A percentile compares a stretch with the other conserved stretches of the same genome.
Conservation (phyloP, 306 rosid species). For the Glycine tomentella region DNA sequence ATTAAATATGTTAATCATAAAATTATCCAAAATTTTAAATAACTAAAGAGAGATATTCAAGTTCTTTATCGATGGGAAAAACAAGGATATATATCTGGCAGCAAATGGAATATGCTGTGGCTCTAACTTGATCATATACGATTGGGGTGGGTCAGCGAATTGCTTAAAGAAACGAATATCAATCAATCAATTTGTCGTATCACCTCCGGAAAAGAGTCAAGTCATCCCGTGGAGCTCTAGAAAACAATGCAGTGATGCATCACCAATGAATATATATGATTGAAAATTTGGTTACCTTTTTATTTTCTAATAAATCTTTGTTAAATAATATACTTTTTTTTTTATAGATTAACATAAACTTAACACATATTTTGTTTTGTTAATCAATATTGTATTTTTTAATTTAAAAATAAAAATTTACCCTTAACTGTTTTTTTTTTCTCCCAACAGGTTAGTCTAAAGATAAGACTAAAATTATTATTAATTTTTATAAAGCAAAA, state of each 20-base stretch:
- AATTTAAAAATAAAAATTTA: too few relatives aligned
- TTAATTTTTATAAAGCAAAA: too few relatives aligned
- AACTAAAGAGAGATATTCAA: background rate
- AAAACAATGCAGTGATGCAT: background rate
- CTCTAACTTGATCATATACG: background rate
- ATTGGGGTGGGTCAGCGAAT: background rate
- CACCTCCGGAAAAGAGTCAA: background rate
- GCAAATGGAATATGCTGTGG: slow-evolving; percentile 31
- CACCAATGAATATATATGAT: background rate
- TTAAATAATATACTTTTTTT: too few relatives aligned
- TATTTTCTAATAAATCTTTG: background rate
- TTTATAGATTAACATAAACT: background rate
- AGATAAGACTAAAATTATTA: too few relatives aligned
- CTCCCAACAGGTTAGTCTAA: too few relatives aligned
- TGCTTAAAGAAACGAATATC: background rate
- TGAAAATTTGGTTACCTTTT: background rate
- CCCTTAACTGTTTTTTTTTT: too few relatives aligned
- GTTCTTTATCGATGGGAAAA: slow-evolving; percentile 8
- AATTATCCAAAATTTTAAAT: background rate
- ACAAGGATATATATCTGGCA: background rate
- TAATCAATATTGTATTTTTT: too few relatives aligned
- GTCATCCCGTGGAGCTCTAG: background rate
- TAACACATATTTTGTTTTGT: too few relatives aligned
- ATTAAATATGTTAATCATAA: background rate
- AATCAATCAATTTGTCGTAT: background rate